Evolutionary conservation across 176 grass and related monocot genomes (phyloP), one percentile per base, ranked within the genome.

Genomic region (Bromus sterilis): DNA sequence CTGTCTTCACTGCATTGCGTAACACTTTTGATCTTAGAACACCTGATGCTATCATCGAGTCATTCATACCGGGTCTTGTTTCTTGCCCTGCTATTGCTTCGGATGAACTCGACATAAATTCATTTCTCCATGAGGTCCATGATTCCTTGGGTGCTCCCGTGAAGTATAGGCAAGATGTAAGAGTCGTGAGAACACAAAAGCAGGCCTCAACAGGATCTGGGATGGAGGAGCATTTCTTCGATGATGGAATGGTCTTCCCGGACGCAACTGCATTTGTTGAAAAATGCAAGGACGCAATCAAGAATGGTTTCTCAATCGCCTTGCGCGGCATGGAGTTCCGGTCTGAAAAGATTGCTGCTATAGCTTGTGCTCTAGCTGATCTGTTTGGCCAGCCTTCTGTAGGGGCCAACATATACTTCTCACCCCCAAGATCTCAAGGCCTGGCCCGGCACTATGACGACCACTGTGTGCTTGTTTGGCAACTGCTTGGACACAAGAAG

Each of bases 381-480:
- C 77, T 98, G 56, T 93, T 98, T 84, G 95, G 95, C 39, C 92
- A 94, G 60, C 95, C 95, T 66, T 98, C 90, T 66, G 87, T 94
- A 11, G 90, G 95, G 67, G 92, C 89, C 30, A 98, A 98, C 28
- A 83, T 93, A 74, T 98, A 98, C 81, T 82, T 94, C 68, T 94
- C 92, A 9, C 95, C 92, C 67, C 80, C 81, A 87, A 68, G 86
- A 23, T 88, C 92, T 28, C 95, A 98, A 74, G 95, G 95, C 24
- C 79, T 98, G 62, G 83, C 86, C 3, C 65, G 70, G 42, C 92
- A 98, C 33, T 98, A 91, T 80, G 95, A 98, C 15, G 95, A 98
- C 76, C 92, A 93, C 75, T 98, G 95, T 36, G 92, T 98, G 82
- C 81, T 98, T 84, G 92, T 98, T 59, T 94, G 88, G 90, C 92